A percentile compares a stretch with the other conserved stretches of the same genome.
phyloP scores from a whole-genome alignment of 306 rosid genomes.

The Quercus berberidifolia region DNA sequence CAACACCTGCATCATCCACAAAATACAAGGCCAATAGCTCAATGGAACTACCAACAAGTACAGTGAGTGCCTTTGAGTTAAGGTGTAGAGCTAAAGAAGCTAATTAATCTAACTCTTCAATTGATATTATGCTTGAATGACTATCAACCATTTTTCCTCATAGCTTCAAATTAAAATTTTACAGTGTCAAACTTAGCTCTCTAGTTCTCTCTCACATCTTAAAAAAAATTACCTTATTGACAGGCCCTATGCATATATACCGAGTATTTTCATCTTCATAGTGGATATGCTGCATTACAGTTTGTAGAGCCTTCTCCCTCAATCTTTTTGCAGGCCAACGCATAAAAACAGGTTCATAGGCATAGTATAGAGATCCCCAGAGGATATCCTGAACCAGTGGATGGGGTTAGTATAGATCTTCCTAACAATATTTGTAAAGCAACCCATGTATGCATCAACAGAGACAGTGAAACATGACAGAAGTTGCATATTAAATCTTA shows the following conservation, averaged over 20 bases:
- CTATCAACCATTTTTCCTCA: neutral
- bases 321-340: slow-evolving; percentile 78
- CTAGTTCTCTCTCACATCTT: neutral
- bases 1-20: slow-evolving; percentile 54
- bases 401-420: slow-evolving; percentile 86
- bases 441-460: neutral
- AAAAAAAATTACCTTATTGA: slow-evolving; percentile 60
- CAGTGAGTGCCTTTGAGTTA: neutral
- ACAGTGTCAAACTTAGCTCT: neutral
- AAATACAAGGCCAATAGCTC: neutral
- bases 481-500: neutral
- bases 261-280: slow-evolving; percentile 97
- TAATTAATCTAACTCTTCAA: neutral
- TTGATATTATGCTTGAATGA: neutral
- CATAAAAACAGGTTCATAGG: slow-evolving; percentile 65
- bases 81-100: neutral
- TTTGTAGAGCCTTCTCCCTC: slow-evolving; percentile 61
- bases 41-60: neutral
- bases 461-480: neutral
- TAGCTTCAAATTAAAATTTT: neutral
- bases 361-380: slow-evolving; percentile 69
- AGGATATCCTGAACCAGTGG: slow-evolving; percentile 80
- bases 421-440: slow-evolving; percentile 35
- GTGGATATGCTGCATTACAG: slow-evolving; percentile 66
- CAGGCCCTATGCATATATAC: slow-evolving; percentile 85